Base-by-base conservation (phyloP, 805 yeast species). In the Citeromyces matritensis region DNA sequence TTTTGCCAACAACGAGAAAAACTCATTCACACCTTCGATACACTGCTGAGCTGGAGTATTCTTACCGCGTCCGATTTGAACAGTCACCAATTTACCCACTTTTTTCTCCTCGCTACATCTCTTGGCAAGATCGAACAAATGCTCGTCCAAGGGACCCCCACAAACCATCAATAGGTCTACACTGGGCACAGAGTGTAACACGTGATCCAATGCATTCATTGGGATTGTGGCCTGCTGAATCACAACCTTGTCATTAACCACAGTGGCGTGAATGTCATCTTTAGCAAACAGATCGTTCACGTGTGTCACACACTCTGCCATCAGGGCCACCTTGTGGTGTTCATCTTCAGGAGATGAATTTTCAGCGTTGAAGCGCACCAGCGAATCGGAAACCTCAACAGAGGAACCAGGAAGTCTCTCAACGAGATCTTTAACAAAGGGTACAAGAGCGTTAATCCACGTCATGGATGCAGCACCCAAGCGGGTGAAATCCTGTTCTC, bases 271-370 rank as follows among this genome's bases (percentile, higher is more conserved):
- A 11, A 86, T 63, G 25, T 70, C 70, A 31, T 63, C 65, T 11
- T 65, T 69, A 10, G 67, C 64, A 47, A 71, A 80, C 23, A 77
- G 57, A 30, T 78, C 91, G 51, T 88, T 85, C 34, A 86, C 72
- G 49, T 84, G 85, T 15, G 86, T 75, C 30, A 86, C 74, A 35
- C 79, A 67, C 42, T 85, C 95, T 30, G 96, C 95, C 55, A 83
- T 68, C 12, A 76, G 65, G 30, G 75, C 63, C 21, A 65, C 52
- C 32, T 73, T 72, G 42, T 94, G 69, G 31, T 76, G 83, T 19
- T 61, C 57, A 39, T 66, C 70, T 12, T 65, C 67, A 28, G 69
- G 73, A 29, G 66, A 68, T 5, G 81, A 72, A 31, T 61, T 63
- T 30, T 81, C 85, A 2, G 93, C 75, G 42, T 82, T 80, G 45